Evolutionary conservation across 805 yeast species (phyloP), one percentile per base, ranked within the genome.

Genomic region (Debaryomyces prosopidis): DNA sequence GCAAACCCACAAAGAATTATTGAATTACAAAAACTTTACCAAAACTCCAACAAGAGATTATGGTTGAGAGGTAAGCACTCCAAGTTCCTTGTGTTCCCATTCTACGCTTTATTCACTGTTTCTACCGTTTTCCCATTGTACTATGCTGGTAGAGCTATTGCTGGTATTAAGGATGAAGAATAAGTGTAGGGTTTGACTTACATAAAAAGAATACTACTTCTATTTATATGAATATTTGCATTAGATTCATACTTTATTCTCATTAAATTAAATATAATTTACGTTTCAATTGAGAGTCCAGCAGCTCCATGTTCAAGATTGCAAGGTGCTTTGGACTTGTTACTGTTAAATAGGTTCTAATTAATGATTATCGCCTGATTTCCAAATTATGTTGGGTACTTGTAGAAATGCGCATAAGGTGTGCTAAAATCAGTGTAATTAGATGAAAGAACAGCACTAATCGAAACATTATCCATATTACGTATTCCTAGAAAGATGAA

Each of bases 21-120:
- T 50, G 62, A 67, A 45, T 70, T 72, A 60, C 77, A 72, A 59
- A 70, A 66, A 58, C 67, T 63, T 49, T 72, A 71, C 64, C 77
- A 72, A 59, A 63, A 59, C 63, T 64, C 75, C 47, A 54, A 63
- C 61, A 58, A 68, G 59, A 64, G 59, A 52, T 71, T 72, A 60
- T 72, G 76, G 76, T 68, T 70, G 64, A 69, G 71, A 65, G 76
- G 76, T 11, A 58, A 58, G 51, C 59, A 66, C 54, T 80, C 94
- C 54, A 85, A 85, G 71, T 72, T 77, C 59, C 68, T 84, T 64
- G 77, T 87, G 54, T 84, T 82, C 71, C 95, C 96, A 63, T 88
- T 82, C 79, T 84, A 77, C 74, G 88, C 87, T 51, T 74, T 83
- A 49, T 84, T 87, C 68, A 72, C 87, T 45, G 76, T 84, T 49